Evolutionary conservation across 768 basidiomycete species (phyloP), one percentile per base, ranked within the genome.

Genomic region (Suillus fuscotomentosus): DNA sequence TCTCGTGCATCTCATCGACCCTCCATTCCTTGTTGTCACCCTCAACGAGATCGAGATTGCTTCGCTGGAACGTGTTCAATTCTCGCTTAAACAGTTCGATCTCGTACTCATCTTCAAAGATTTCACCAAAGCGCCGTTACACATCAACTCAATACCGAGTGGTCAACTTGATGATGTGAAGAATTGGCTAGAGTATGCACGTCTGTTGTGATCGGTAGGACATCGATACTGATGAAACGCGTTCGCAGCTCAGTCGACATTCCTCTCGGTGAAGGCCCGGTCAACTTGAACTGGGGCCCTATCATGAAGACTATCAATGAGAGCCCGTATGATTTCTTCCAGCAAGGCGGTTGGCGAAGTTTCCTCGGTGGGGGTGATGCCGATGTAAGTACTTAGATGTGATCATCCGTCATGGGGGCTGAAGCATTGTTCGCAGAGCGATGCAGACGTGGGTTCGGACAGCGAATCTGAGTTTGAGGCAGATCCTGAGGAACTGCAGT

Each of bases 271-370:
- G 97, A 98, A 77, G 92, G 96, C 5, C 94, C 94, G 8, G 94
- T 99, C 80, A 99, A 99, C 77, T 81, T 98, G 78, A 97, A 97
- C 72, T 99, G 97, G 97, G 89, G 90, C 6, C 92, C 92, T 3
- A 97, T 99, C 75, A 98, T 99, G 95, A 99, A 98, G 78, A 96
- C 94, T 45, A 89, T 98, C 78, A 97, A 97, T 67, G 97, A 99
- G 68, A 94, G 90, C 67, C 95, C 97, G 0, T 88, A 91, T 69
- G 94, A 92, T 36, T 99, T 99, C 81, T 99, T 96, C 88, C 90
- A 90, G 66, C 87, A 90, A 57, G 95, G 95, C n/a, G 97, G 97
- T 42, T 99, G 97, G 97, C 81, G 79, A 63, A 98, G 95, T 88
- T 84, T 99, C 65, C 87, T 89, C 15, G 89, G 89, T 48, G 81